These are phyloP conservation scores for Vitis amurensis DNA, from an alignment of 164 flowering plant species.

Conservation along the genomic window DNA sequence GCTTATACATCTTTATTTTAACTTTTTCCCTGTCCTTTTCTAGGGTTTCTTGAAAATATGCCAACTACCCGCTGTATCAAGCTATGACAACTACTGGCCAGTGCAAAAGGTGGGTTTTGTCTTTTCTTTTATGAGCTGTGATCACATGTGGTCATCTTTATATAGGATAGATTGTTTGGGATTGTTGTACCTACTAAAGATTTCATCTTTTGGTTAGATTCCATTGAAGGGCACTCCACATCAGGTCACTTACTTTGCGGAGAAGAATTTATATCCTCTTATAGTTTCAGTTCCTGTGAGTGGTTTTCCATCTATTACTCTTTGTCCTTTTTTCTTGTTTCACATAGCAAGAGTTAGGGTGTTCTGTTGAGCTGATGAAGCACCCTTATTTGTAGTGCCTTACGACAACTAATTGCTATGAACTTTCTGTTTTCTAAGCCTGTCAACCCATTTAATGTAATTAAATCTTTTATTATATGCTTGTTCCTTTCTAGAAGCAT, in stretches of 20 bases:
- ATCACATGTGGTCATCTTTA: background rate
- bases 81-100: slow-evolving; percentile 96
- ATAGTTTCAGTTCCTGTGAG: slow-evolving; percentile 96
- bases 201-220: slow-evolving; percentile 47
- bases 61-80: slow-evolving; percentile 75
- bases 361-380: background rate
- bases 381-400: too few species aligned
- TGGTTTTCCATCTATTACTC: slow-evolving; percentile 11
- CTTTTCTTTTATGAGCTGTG: background rate
- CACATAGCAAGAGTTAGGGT: background rate
- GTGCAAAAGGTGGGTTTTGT: slow-evolving; percentile 72
- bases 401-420: too few species aligned
- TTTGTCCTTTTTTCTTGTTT: background rate
- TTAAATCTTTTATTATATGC: too few species aligned
- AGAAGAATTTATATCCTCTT: slow-evolving; percentile 88
- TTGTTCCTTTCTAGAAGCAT: too few species aligned
- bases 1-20: slow-evolving; percentile 4
- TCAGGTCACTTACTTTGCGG: slow-evolving; percentile 92
- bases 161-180: background rate
- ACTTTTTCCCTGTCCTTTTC: background rate
- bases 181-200: background rate
- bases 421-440: too few species aligned
- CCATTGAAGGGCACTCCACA: slow-evolving; percentile 95
- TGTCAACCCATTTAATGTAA: too few species aligned
- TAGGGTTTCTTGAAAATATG: slow-evolving; percentile 95